phyloP scores from a whole-genome alignment of 2,329 filamentous ascomycete species.

The Setomelanomma holmii region DNA sequence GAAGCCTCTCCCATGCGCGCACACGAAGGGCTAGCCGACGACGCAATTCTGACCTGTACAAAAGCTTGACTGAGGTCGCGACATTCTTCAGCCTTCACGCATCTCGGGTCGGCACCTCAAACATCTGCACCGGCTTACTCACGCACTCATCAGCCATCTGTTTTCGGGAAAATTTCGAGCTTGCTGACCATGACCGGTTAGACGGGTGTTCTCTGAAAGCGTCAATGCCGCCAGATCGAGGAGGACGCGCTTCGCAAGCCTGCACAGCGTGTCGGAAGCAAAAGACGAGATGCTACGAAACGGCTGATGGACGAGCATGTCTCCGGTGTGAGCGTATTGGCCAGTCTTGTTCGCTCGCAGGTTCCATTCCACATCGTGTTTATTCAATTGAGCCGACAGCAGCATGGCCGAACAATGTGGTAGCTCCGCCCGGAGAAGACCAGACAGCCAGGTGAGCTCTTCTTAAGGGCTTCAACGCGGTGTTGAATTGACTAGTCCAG shows the following conservation, averaged over 20 bases:
- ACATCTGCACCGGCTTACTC: background rate
- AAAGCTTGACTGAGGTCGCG: background rate
- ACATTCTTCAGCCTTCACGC: background rate
- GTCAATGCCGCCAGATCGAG: slow-evolving; percentile 31
- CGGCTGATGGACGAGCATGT: slow-evolving; percentile 40
- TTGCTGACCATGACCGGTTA: background rate
- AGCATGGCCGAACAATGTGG: slow-evolving; percentile 4
- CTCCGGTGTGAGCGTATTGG: slow-evolving; percentile 48
- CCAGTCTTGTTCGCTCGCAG: slow-evolving; percentile 44
- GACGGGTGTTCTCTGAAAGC: background rate
- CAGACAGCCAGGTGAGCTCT: slow-evolving; percentile 13
- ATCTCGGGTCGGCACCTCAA: background rate
- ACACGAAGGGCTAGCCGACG: background rate
- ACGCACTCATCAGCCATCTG: background rate
- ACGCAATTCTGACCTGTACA: background rate
- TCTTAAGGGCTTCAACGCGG: background rate
- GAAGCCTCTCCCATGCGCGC: background rate
- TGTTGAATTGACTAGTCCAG: background rate
- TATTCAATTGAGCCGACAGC: background rate
- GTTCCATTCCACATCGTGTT: slow-evolving; percentile 1
- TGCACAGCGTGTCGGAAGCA: slow-evolving; percentile 50
- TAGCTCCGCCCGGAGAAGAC: slow-evolving; percentile 2
- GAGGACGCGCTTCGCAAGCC: slow-evolving; percentile 42
- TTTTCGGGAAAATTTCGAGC: background rate
- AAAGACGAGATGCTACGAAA: slow-evolving; percentile 53